These are phyloP conservation scores for Pleurotus djamor DNA, from an alignment of 768 basidiomycete genomes.

Conservation along the genomic window DNA sequence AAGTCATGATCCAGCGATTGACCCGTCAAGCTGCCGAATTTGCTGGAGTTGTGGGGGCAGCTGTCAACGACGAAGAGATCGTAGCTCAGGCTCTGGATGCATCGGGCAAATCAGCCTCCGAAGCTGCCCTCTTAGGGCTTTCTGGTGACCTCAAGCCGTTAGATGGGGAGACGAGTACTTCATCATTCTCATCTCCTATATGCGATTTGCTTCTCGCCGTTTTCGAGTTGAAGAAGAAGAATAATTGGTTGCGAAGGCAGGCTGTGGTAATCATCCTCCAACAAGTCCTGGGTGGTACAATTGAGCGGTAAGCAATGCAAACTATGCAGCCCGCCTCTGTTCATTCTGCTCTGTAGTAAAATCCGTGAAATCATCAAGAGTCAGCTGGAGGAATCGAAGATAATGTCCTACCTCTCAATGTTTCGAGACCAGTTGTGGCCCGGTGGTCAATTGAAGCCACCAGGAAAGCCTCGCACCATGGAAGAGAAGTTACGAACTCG, in stretches of 20 bases:
- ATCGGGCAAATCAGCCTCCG: conserved; percentile 61
- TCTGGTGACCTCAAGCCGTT: conserved; percentile 78
- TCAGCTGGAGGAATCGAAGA: conserved; percentile 63
- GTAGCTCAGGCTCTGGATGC: conserved; percentile 77
- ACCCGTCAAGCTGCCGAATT: conserved; percentile 89
- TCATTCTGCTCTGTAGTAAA: conserved; percentile 53
- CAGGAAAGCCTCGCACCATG: conserved; percentile 62
- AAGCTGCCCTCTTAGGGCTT: conserved; percentile 70
- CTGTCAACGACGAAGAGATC: conserved; percentile 79
- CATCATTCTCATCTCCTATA: conserved; percentile 90
- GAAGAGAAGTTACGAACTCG: conserved; percentile 81
- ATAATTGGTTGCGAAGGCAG: conserved; percentile 94
- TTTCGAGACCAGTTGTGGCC: conserved; percentile 85
- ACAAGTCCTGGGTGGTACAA: conserved; percentile 92
- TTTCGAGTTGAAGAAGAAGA: conserved; percentile 94
- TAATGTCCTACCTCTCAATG: conserved; percentile 62
- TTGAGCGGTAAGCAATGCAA: conserved; percentile 71
- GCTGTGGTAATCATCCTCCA: conserved; percentile 96
- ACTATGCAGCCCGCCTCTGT: neutral
- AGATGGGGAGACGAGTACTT: conserved; percentile 86
- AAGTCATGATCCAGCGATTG: conserved; percentile 90
- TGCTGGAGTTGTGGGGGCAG: conserved; percentile 78
- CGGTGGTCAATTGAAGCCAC: conserved; percentile 68
- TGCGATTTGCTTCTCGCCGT: conserved; percentile 91
- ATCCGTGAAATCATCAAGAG: conserved; percentile 74